Conservation (phyloP, 23 red algal genomes). For the Gracilaria gracilis region DNA sequence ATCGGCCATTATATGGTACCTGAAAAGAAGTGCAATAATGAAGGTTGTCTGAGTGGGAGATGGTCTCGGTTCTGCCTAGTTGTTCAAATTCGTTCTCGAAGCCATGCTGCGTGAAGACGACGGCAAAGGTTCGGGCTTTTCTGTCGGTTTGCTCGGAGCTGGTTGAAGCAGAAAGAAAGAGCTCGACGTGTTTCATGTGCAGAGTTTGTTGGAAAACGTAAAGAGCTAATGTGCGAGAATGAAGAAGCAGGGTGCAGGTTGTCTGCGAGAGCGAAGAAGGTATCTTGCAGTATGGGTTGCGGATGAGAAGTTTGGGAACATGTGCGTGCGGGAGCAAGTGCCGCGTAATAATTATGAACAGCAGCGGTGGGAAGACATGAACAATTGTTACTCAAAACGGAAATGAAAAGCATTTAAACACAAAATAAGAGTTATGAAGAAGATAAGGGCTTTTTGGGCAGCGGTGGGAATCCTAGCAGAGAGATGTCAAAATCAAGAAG, state of each 20-base stretch:
- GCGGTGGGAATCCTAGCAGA: constrained; percentile 36
- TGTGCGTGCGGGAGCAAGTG: no score
- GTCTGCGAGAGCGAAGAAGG: no score
- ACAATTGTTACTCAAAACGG: constrained; percentile 7
- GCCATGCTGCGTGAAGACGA: not conserved
- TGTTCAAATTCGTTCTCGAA: not conserved
- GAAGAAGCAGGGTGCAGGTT: not conserved
- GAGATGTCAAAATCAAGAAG: constrained; percentile 63
- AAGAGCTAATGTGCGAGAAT: not conserved
- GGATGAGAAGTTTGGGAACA: no score
- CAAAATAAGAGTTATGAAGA: not conserved
- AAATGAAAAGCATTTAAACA: not conserved
- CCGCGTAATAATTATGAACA: not conserved
- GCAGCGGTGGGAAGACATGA: not conserved
- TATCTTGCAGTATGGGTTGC: no score
- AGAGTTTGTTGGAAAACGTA: not conserved
- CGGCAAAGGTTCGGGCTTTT: constrained; percentile 5
- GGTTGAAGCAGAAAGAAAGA: constrained; percentile 21
- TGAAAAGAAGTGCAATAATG: constrained; percentile 50
- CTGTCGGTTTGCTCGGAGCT: not conserved
- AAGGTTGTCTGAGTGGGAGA: not conserved
- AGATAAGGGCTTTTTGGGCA: not conserved
- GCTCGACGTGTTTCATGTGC: constrained; percentile 44
- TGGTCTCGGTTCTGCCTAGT: constrained; percentile 55
- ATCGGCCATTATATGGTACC: constrained; percentile 5